These are phyloP conservation scores for Microbotryum violaceum DNA, from an alignment of 1,284 basidiomycete species.

Conservation along the genomic window DNA sequence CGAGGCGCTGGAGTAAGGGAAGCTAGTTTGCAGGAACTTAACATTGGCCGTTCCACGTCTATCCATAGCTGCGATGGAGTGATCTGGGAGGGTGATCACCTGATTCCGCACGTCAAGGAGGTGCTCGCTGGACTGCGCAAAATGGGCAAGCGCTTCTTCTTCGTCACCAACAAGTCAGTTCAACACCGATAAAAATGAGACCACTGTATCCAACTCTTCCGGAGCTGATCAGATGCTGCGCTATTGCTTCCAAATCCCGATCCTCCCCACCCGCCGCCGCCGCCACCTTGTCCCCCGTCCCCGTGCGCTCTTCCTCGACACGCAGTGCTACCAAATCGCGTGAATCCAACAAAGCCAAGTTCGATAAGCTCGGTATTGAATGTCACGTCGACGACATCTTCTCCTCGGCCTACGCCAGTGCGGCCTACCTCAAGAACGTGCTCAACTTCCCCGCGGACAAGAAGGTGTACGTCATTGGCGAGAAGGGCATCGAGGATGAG, in stretches of 20 bases:
- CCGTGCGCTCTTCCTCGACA: slow-evolving; percentile 45
- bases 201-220: background rate
- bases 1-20: background rate
- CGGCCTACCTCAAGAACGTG: slow-evolving; percentile 85
- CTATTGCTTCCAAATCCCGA: too few relatives aligned
- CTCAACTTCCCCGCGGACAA: slow-evolving; percentile 69
- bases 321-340: slow-evolving; percentile 74
- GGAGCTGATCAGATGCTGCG: background rate
- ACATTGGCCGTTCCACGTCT: background rate
- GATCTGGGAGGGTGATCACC: slow-evolving; percentile 35
- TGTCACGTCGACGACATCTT: slow-evolving; percentile 87
- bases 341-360: slow-evolving; percentile 78
- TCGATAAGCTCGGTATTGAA: slow-evolving; percentile 80
- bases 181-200: background rate
- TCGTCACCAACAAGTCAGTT: slow-evolving; percentile 42
- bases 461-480: slow-evolving; percentile 93
- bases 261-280: too few relatives aligned
- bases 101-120: slow-evolving; percentile 28
- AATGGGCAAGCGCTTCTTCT: slow-evolving; percentile 56
- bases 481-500: slow-evolving; percentile 89
- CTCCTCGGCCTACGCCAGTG: slow-evolving; percentile 88
- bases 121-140: slow-evolving; percentile 28
- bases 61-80: slow-evolving; percentile 30
- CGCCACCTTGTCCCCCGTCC: slow-evolving; percentile 69
- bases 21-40: background rate